phyloP scores from a whole-genome alignment of 345 rosid genomes.

The Salix exigua region DNA sequence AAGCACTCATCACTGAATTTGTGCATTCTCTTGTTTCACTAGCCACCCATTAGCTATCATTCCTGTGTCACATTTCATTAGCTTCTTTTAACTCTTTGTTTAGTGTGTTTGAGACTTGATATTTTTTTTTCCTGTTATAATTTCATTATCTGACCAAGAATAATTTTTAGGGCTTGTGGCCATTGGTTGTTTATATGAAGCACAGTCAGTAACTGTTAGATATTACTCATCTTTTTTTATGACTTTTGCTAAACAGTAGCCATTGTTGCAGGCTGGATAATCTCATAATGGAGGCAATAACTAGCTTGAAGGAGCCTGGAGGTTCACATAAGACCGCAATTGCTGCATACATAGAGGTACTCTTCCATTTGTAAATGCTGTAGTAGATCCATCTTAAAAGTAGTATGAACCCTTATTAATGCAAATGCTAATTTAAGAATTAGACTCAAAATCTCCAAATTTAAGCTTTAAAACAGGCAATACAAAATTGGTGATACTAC shows the following conservation, averaged over 20 bases:
- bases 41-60: background rate
- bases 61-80: background rate
- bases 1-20: background rate
- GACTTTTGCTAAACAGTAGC: background rate
- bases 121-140: background rate
- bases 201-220: background rate
- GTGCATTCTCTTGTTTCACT: background rate
- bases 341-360: slow-evolving; percentile 86
- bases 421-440: background rate
- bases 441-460: background rate
- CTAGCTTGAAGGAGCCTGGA: slow-evolving; percentile 78
- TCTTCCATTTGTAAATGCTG: slow-evolving; percentile 1
- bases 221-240: background rate
- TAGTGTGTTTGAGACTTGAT: background rate
- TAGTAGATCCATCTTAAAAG: background rate
- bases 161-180: background rate
- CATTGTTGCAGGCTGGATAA: slow-evolving; percentile 61
- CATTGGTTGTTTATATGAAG: background rate
- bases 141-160: background rate
- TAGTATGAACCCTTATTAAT: background rate
- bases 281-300: slow-evolving; percentile 88
- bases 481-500: background rate
- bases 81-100: background rate
- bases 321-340: slow-evolving; percentile 88
- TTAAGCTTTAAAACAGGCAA: background rate